Conservation (phyloP, 148 eudicot genomes). For the Simmondsia chinensis region DNA sequence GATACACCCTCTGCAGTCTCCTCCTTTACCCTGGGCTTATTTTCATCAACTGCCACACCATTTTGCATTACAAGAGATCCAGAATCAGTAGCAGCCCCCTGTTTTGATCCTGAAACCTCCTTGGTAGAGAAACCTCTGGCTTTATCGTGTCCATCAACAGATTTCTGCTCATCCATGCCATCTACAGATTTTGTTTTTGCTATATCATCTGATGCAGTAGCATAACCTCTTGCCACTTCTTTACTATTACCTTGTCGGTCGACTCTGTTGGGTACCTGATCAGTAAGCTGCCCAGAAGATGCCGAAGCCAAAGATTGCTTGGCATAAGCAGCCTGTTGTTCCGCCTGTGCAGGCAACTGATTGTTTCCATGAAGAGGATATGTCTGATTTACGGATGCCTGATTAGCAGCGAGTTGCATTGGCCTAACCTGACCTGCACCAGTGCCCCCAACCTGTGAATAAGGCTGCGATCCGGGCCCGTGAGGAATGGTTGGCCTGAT, state of each 20-base stretch:
- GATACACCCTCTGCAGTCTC: conserved; percentile 15
- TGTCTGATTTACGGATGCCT: conserved; percentile 32
- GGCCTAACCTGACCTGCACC: conserved; percentile 45
- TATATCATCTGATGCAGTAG: conserved; percentile 12
- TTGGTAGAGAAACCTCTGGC: conserved; percentile 12
- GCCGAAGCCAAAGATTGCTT: conserved; percentile 18
- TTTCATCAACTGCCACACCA: conserved; percentile 19
- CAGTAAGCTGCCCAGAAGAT: conserved; percentile 21
- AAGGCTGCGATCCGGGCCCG: conserved; percentile 30
- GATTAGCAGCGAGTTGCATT: conserved; percentile 22
- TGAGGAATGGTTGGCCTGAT: conserved; percentile 42
- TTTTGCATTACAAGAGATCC: conserved; percentile 18
- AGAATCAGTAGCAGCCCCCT: conserved; percentile 15
- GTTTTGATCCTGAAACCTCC: conserved; percentile 13
- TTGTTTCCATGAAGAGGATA: conserved; percentile 12
- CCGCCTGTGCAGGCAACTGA: conserved; percentile 21
- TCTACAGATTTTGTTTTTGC: conserved; percentile 24
- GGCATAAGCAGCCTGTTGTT: conserved; percentile 23
- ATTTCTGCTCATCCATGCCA: conserved; percentile 15
- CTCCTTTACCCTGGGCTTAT: conserved; percentile 24
- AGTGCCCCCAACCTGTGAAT: conserved; percentile 33
- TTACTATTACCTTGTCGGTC: conserved; percentile 13
- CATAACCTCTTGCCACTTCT: conserved; percentile 27
- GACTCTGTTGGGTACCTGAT: conserved; percentile 13
- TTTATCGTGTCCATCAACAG: conserved; percentile 15